Conservation (phyloP, 2,329 filamentous ascomycete species). For the Aureobasidium vineae region DNA sequence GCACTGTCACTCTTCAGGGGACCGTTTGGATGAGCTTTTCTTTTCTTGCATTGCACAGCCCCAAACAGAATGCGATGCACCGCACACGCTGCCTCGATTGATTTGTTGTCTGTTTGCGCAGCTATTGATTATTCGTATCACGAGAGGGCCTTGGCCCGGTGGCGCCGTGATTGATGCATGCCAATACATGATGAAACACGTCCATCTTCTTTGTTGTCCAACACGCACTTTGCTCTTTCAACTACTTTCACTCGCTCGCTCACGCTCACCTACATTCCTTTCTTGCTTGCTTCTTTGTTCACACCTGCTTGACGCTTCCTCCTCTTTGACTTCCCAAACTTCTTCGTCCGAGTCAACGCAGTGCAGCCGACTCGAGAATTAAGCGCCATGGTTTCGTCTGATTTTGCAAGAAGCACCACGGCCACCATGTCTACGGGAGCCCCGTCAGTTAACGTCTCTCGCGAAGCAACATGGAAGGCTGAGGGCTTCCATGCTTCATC, state of each 20-base stretch:
- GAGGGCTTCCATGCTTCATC: conserved; percentile 16
- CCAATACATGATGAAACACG: conserved; percentile 21
- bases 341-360: neutral
- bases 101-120: neutral
- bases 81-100: neutral
- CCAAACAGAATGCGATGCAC: conserved; percentile 3
- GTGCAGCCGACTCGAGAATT: neutral
- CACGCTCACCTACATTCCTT: neutral
- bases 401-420: conserved; percentile 20
- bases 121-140: neutral
- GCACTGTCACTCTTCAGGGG: conserved; percentile 14
- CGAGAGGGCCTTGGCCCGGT: neutral
- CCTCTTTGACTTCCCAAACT: neutral
- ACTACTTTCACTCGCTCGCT: neutral
- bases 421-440: conserved; percentile 22
- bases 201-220: conserved; percentile 12
- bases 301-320: neutral
- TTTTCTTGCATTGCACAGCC: conserved; percentile 24
- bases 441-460: conserved; percentile 21
- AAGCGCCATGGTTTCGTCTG: conserved; percentile 14
- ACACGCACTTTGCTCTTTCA: neutral
- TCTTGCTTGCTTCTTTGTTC: neutral
- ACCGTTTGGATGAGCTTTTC: conserved; percentile 6
- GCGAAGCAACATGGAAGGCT: conserved; percentile 24
- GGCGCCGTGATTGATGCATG: conserved; percentile 19